Percentiles rank a stretch among this genome's conserved stretches.
phyloP scores from a whole-genome alignment of 1,139 yeast species.

The Scheffersomyces parashehatae region DNA sequence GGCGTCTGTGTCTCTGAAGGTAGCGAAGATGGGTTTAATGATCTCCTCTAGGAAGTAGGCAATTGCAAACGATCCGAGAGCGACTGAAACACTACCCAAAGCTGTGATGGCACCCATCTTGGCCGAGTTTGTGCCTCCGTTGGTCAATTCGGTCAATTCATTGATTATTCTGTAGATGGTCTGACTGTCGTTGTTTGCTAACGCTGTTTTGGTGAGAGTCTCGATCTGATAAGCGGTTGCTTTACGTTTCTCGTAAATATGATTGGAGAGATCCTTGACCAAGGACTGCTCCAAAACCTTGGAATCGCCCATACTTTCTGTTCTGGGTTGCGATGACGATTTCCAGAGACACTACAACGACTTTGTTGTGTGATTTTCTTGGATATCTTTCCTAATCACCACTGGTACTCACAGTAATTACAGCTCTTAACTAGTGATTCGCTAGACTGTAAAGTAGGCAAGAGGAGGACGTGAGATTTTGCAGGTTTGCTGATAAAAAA shows the following conservation, averaged over 20 bases:
- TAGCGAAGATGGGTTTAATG: slow-evolving; percentile 89
- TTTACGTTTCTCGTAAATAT: slow-evolving; percentile 90
- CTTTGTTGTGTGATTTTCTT: slow-evolving; percentile 1
- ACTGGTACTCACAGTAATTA: too few relatives aligned
- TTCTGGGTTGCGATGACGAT: slow-evolving; percentile 1
- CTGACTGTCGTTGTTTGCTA: slow-evolving; percentile 68
- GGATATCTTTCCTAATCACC: slow-evolving; percentile 3
- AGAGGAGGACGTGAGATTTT: too few relatives aligned
- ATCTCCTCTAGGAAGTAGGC: slow-evolving; percentile 77
- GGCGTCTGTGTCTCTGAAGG: slow-evolving; percentile 96
- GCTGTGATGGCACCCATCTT: slow-evolving; percentile 56
- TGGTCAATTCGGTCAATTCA: slow-evolving; percentile 45
- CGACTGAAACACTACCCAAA: slow-evolving; percentile 51
- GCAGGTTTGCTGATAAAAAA: too few relatives aligned
- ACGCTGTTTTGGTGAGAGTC: slow-evolving; percentile 73
- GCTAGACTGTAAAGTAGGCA: too few relatives aligned
- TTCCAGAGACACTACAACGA: slow-evolving; percentile 1
- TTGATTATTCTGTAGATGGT: slow-evolving; percentile 68
- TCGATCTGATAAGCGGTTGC: slow-evolving; percentile 93
- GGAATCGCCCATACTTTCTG: slow-evolving; percentile 23
- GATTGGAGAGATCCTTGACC: slow-evolving; percentile 81
- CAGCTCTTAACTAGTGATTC: too few relatives aligned
- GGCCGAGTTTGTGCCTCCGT: slow-evolving; percentile 44
- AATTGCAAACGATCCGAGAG: slow-evolving; percentile 49
- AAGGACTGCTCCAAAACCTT: slow-evolving; percentile 67